Evolutionary conservation across 106 monocot genomes (phyloP).

Genomic region (Apostasia shenzhenica): DNA sequence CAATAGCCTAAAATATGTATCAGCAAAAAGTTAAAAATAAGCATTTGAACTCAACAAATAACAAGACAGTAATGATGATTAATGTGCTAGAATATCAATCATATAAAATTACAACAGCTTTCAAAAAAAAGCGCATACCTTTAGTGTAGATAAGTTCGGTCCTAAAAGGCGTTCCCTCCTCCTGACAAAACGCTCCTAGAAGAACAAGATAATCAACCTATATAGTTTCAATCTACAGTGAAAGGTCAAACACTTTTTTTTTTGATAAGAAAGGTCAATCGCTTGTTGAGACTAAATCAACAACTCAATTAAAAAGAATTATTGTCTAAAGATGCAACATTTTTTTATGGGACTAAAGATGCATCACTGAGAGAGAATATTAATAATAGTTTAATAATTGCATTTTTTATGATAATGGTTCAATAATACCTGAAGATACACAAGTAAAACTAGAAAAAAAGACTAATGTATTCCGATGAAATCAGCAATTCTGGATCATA

Average conservation of each 20-base stretch:
- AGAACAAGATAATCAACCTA: not conserved
- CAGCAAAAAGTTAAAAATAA: not conserved
- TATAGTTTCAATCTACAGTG: too few species aligned
- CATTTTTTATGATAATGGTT: too few species aligned
- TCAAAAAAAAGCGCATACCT: slow-evolving; percentile 28
- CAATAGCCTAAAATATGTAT: slow-evolving; percentile 60
- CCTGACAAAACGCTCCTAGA: slow-evolving; percentile 94
- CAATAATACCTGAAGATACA: not conserved
- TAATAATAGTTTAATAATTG: too few species aligned
- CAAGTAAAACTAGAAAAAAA: not conserved
- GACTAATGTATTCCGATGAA: not conserved
- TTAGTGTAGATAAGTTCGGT: slow-evolving; percentile 82
- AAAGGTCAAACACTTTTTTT: too few species aligned
- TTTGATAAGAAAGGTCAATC: too few species aligned
- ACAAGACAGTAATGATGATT: too few species aligned
- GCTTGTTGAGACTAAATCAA: too few species aligned
- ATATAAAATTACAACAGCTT: not conserved
- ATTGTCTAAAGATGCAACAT: too few species aligned
- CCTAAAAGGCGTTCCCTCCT: slow-evolving; percentile 87
- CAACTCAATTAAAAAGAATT: too few species aligned
- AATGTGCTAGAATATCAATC: not conserved
- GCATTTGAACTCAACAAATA: not conserved
- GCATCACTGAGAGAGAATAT: too few species aligned
- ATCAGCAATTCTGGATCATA: not conserved
- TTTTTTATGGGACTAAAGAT: too few species aligned